A percentile compares a stretch with the other conserved stretches of the same genome.
Evolutionary conservation across 345 rosid species (phyloP).

Genomic region (Eucalyptus coolabah): DNA sequence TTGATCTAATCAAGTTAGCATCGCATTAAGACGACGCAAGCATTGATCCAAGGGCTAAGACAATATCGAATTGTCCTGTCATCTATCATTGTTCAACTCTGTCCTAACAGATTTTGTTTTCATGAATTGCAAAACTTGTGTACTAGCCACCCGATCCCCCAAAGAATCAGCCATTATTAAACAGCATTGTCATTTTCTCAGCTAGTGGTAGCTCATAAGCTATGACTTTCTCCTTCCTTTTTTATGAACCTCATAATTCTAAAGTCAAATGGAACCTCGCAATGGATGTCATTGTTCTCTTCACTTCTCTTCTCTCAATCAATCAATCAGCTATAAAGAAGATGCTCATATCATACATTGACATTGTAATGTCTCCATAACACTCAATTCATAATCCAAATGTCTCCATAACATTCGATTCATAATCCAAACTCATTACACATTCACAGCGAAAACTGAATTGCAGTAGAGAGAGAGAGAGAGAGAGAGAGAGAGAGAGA

Average conservation of each 20-base stretch:
- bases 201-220: background rate
- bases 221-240: background rate
- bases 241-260: too few species aligned
- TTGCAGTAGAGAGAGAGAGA: background rate
- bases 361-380: background rate
- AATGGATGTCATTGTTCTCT: background rate
- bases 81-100: too few species aligned
- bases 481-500: background rate
- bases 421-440: background rate
- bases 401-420: background rate
- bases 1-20: background rate
- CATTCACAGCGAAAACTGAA: background rate
- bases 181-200: background rate
- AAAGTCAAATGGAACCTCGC: background rate
- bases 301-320: background rate
- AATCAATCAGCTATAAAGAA: background rate
- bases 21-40: too few species aligned
- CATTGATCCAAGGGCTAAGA: too few species aligned
- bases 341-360: background rate
- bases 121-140: background rate
- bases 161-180: background rate
- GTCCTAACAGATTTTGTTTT: background rate
- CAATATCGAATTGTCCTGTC: too few species aligned
- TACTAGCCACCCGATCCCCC: background rate
- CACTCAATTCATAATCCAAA: background rate